Percentiles rank a stretch among this genome's conserved stretches.
Evolutionary conservation across 2,329 filamentous ascomycete genomes (phyloP).

Genomic region (Ceratocystiopsis brevicomis): DNA sequence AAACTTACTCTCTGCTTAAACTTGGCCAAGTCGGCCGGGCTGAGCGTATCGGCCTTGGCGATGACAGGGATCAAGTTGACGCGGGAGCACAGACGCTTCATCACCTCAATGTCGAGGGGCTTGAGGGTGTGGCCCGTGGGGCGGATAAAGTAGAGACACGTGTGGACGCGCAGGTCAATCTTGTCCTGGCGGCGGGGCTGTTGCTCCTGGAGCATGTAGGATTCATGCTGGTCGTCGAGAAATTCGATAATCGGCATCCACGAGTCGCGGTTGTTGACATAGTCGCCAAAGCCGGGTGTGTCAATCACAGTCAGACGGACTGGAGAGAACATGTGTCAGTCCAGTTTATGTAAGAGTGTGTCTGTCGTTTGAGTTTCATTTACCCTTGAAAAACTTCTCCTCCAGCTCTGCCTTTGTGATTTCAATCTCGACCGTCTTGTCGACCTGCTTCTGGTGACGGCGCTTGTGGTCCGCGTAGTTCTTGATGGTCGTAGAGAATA

Average conservation of each 20-base stretch:
- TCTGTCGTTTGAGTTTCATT: constrained; percentile 1
- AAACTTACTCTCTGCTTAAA: constrained; percentile 73
- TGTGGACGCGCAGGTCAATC: constrained; percentile 96
- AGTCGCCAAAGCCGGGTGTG: constrained; percentile 96
- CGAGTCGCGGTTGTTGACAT: constrained; percentile 99
- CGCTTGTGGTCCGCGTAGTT: constrained; percentile 99
- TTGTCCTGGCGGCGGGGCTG: constrained; percentile 95
- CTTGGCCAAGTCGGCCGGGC: constrained; percentile 71
- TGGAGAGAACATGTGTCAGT: constrained; percentile 19
- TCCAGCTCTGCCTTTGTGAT: constrained; percentile 99
- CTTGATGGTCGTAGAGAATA: constrained; percentile 99
- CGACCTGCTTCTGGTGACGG: constrained; percentile 96
- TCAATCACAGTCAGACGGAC: constrained; percentile 98
- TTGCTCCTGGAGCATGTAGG: constrained; percentile 99
- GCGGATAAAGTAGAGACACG: constrained; percentile 97
- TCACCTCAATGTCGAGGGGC: constrained; percentile 97
- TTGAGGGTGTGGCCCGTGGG: constrained; percentile 97
- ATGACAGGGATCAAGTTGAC: constrained; percentile 98
- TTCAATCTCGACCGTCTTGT: constrained; percentile 99
- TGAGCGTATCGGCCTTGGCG: constrained; percentile 95
- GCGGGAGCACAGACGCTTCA: constrained; percentile 96
- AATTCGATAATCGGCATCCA: constrained; percentile 99
- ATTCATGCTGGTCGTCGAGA: constrained; percentile 98
- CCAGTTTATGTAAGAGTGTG: too few relatives aligned
- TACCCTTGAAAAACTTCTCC: constrained; percentile 99